Base-by-base conservation (phyloP, 192 early-diverging fungal species). In the Entophlyctis helioformis region DNA sequence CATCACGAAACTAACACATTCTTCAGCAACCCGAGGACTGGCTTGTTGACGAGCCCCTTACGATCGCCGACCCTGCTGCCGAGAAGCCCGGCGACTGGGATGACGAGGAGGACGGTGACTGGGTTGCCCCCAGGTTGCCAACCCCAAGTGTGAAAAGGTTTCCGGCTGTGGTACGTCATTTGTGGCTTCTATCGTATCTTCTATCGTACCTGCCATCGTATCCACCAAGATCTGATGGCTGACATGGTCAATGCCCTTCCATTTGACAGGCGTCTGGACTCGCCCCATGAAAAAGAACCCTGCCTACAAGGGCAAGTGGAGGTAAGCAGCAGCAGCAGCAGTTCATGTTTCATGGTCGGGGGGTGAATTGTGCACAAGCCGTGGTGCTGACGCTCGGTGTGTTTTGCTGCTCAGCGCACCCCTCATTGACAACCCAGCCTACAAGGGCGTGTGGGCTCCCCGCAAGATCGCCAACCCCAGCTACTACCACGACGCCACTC, bases 51-150 rank as follows among this genome's bases (percentile, higher is more conserved):
- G 91, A 89, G 50, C 75, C 78, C 42, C 24, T 60, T 19, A 66
- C 71, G 46, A 73, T 91, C 44, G 64, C 77, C 2, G 89, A 91
- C 52, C 87, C 91, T 6, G 74, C 81, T 26, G 76, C 78, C 24
- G 60, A 71, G 48, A 86, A 89, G 63, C 91, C 91, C 19, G 82
- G 81, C 24, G 87, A 94, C 49, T 94, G 91, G 91, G 68, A 74
- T 54, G 84, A 86, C 19, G 87, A 89, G 38, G 87, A 91, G 62
- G 89, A 94, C 57, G 91, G 91, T 38, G 91, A 91, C 51, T 94
- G 87, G 85, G 57, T 80, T 34, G 68, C 87, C 5, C 83, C 82
- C 18, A 70, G 39, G 53, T 91, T 16, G 52, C 77, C 34, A 97
- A 93, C 75, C 90, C 91, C 35, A 83, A 85, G 25, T 93, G 76